These are phyloP conservation scores for Clonostachys solani DNA, from an alignment of 2,329 filamentous ascomycete species.

Conservation along the genomic window DNA sequence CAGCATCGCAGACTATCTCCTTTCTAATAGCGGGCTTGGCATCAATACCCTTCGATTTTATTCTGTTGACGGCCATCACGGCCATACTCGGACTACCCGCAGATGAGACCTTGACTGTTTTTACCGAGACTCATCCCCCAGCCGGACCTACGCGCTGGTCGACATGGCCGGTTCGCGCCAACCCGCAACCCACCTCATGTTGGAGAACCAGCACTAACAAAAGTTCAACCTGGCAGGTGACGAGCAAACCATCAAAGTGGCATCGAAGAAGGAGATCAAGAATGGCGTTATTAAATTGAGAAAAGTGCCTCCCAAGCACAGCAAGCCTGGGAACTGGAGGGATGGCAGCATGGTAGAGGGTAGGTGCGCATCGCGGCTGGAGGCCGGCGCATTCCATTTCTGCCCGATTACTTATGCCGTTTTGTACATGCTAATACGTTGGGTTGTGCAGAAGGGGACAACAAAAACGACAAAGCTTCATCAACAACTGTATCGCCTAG, in stretches of 20 bases:
- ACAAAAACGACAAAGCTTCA: slow-evolving; percentile 33
- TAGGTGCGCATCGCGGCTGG: slow-evolving; percentile 21
- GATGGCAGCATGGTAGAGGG: slow-evolving; percentile 62
- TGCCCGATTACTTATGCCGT: neutral
- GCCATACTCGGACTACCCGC: too few species aligned
- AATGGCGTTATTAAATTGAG: slow-evolving; percentile 58
- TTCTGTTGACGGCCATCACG: too few species aligned
- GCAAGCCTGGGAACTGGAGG: slow-evolving; percentile 67
- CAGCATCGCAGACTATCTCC: too few species aligned
- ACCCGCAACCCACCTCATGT: too few species aligned
- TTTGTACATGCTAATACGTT: slow-evolving; percentile 48
- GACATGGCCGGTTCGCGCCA: too few species aligned
- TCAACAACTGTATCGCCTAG: slow-evolving; percentile 42
- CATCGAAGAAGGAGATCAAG: slow-evolving; percentile 49
- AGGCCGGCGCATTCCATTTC: too few species aligned
- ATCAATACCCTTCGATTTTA: too few species aligned
- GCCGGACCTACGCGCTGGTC: too few species aligned
- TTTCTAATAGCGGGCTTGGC: too few species aligned
- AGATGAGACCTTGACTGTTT: too few species aligned
- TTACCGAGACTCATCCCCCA: too few species aligned
- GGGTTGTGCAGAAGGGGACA: neutral
- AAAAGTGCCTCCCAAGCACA: slow-evolving; percentile 57
- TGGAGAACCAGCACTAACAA: too few species aligned
- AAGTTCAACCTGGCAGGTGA: slow-evolving; percentile 31
- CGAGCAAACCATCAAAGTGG: slow-evolving; percentile 59